Evolutionary conservation across 2,329 filamentous ascomycete species (phyloP).

Genomic region (Colletotrichum neosansevieriae): DNA sequence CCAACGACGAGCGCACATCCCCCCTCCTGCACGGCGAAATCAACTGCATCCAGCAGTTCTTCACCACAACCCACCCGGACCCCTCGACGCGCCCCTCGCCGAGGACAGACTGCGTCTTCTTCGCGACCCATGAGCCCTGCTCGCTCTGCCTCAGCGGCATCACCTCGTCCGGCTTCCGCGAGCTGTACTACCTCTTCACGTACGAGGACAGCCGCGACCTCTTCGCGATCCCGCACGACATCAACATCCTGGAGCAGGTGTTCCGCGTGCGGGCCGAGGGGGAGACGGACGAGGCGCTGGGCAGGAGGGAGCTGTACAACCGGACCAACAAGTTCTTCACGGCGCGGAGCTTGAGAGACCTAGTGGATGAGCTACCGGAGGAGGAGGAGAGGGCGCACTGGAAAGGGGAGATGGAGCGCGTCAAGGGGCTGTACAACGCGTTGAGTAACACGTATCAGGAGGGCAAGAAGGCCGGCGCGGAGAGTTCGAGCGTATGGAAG

Average conservation of each 20-base stretch:
- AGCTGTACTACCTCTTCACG: conserved; percentile 70
- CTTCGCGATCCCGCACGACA: conserved; percentile 68
- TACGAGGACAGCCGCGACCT: conserved; percentile 69
- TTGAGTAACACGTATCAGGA: conserved; percentile 63
- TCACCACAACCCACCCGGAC: conserved; percentile 52
- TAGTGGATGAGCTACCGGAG: conserved; percentile 54
- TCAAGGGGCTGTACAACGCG: conserved; percentile 61
- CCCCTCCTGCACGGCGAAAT: conserved; percentile 71
- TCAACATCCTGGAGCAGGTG: conserved; percentile 67
- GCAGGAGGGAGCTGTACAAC: conserved; percentile 62
- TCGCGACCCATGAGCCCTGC: conserved; percentile 71
- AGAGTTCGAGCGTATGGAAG: conserved; percentile 63
- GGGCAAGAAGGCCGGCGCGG: conserved; percentile 56
- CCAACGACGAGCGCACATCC: conserved; percentile 67
- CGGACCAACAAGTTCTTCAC: conserved; percentile 67
- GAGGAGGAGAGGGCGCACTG: conserved; percentile 51
- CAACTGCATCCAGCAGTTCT: conserved; percentile 71
- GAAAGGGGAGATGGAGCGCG: conserved; percentile 56
- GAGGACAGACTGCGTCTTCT: conserved; percentile 64
- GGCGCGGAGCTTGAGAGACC: conserved; percentile 55
- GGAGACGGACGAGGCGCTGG: conserved; percentile 54
- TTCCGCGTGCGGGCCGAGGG: conserved; percentile 60
- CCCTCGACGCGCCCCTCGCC: conserved; percentile 54
- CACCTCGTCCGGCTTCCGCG: conserved; percentile 67
- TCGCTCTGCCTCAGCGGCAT: conserved; percentile 69